Evolutionary conservation across 768 basidiomycete species (phyloP), one percentile per base, ranked within the genome.

Genomic region (Tulasnella sp.): DNA sequence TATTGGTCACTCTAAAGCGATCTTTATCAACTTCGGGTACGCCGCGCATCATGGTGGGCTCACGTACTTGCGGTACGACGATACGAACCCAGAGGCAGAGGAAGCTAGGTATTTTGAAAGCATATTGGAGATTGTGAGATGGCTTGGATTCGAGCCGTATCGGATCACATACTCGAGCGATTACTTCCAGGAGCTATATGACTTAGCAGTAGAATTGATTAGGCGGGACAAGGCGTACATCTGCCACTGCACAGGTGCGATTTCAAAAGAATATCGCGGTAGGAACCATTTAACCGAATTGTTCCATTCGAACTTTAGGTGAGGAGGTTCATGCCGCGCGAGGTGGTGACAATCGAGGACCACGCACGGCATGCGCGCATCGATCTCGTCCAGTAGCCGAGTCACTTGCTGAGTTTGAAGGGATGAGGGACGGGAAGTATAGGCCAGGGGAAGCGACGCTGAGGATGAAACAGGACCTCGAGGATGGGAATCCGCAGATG

Each of bases 121-220:
- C 62, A 97, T 98, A 59, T 74, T 98, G 68, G 94, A 97, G 73
- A 90, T 86, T 67, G 80, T 98, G 34, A 79, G 94, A 64, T 99
- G 96, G 96, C 78, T 99, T 19, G 96, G 96, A 1, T 99, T 82
- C 67, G 95, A 98, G 70, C 96, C 96, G 3, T 98, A 88, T 89
- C 90, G 90, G 72, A 93, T 99, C 76, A 98, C 96, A 3, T 98
- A 98, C 73, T 97, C 95, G 50, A 96, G 92, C 68, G 95, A 98
- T 72, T 89, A 99, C 73, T 99, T 99, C 70, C 80, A 86, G 58
- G 75, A 84, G 67, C 74, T 99, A 23, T 88, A 92, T 66, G 84
- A 85, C 4, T 78, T 97, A 29, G 96, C 94, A 1, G 78, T 89
- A 17, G 85, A 94, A 68, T 74, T 98, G 52, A 94, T 93, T 63